Evolutionary conservation across 352 stramenopile genomes (phyloP), one percentile per base, ranked within the genome.

Genomic region (Phytophthora idaei): DNA sequence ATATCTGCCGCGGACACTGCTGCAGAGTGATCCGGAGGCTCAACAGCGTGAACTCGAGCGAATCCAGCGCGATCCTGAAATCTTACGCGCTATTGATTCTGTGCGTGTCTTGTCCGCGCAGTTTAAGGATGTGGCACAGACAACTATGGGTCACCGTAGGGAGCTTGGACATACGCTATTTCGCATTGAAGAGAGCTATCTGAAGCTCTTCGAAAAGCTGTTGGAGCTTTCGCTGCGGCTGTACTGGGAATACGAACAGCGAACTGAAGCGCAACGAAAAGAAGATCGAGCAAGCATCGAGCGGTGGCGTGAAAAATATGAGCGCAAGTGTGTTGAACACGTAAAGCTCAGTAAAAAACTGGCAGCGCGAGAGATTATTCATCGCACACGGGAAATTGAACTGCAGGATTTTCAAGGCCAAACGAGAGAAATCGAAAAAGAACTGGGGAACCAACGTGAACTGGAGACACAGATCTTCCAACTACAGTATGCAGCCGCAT

Each of bases 191-290:
- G 81, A 89, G 49, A 90, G 67, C 50, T 93, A 93, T 50, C 58
- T 93, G 41, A 87, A 87, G 45, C 69, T 91, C 1, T 93, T 91
- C 71, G 85, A 93, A 44, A 89, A 89, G 61, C 64, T 93, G 32
- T 52, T 91, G n/a, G 85, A 90, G 62, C 73, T 90, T 37, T 89
- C 85, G 3, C 17, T 93, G 49, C 71, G 81, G 0, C 74, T 93
- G 62, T 93, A 91, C 50, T 91, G 83, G 81, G 78, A 77, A 9
- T 93, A 91, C 48, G 81, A 90, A 15, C 70, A 84, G 10, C 73
- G 83, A 8, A 77, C 73, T 5, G 81, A 78, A 15, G 72, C 62
- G 5, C 77, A 89, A 51, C 78, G 81, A 12, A 71, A 42, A 28
- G 73, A 78, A 6, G 80, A 91, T 46, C 88, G 78, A 51, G 63